phyloP scores from a whole-genome alignment of 2,329 filamentous ascomycete species.

The Fusarium sp. region DNA sequence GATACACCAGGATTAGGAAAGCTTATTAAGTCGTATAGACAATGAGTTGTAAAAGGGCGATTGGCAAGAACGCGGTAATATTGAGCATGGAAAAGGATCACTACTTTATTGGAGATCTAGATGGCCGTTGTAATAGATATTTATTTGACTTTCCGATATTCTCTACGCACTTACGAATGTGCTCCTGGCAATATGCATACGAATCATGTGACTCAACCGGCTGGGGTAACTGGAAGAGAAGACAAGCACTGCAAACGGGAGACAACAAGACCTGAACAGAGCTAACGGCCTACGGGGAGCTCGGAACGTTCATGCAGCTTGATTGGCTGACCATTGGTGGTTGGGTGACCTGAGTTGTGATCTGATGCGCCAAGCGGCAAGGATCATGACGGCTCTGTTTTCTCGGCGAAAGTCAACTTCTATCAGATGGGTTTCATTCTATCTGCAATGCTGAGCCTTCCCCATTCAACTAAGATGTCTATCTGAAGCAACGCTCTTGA shows the following conservation, averaged over 20 bases:
- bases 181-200: rapidly evolving
- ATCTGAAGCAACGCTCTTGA: rapidly evolving
- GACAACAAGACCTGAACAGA: neutral
- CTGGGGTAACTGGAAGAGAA: neutral
- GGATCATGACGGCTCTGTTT: neutral
- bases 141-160: too few relatives aligned
- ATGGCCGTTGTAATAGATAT: too few relatives aligned
- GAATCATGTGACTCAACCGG: neutral
- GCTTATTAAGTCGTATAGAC: rapidly evolving
- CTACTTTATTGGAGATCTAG: rapidly evolving
- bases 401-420: neutral
- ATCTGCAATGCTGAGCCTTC: rapidly evolving
- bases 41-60: rapidly evolving
- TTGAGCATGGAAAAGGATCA: rapidly evolving
- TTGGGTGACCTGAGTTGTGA: neutral
- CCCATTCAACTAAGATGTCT: rapidly evolving
- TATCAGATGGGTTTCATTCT: neutral
- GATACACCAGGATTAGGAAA: neutral
- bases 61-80: rapidly evolving
- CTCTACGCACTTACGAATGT: rapidly evolving
- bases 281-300: neutral
- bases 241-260: neutral
- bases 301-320: neutral
- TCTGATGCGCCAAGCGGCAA: neutral
- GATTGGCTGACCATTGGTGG: neutral